These are phyloP conservation scores for Flueggea neowawraea DNA, from an alignment of 441 rosid genomes.

Conservation along the genomic window DNA sequence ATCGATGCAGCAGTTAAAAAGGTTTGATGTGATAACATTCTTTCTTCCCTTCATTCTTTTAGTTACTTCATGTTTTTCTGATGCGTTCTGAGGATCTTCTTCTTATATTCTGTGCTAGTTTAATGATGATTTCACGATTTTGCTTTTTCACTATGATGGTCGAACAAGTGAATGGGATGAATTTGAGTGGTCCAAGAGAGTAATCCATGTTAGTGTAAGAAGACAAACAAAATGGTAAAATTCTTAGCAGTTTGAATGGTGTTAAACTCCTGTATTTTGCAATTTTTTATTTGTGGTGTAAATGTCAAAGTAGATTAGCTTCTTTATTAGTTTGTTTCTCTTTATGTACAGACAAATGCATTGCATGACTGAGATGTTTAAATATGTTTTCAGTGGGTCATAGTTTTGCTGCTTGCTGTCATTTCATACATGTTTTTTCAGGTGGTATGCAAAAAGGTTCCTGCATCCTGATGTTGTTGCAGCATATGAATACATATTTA, in stretches of 20 bases:
- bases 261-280: background rate
- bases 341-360: too few relatives aligned
- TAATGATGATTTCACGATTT: conserved; percentile 75
- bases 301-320: too few relatives aligned
- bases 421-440: conserved; percentile 14
- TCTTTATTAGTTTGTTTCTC: too few relatives aligned
- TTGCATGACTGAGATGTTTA: background rate
- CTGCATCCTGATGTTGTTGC: conserved; percentile 88
- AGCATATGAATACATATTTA: conserved; percentile 79
- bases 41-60: background rate
- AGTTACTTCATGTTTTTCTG: conserved; percentile 7
- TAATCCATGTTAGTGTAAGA: conserved; percentile 69
- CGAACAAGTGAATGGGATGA: conserved; percentile 73
- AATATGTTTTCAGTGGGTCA: too few relatives aligned
- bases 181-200: conserved; percentile 85
- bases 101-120: conserved; percentile 42
- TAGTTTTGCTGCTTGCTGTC: background rate
- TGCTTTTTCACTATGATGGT: conserved; percentile 92
- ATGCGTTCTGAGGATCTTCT: conserved; percentile 14
- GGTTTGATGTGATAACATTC: conserved; percentile 34
- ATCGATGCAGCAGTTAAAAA: conserved; percentile 77
- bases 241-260: conserved; percentile 3
- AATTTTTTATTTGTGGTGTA: too few relatives aligned
- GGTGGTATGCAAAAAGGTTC: conserved; percentile 98
- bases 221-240: conserved; percentile 88